Evolutionary conservation across 2,329 filamentous ascomycete species (phyloP).

Genomic region (Paracorniculantispora psalliotae): DNA sequence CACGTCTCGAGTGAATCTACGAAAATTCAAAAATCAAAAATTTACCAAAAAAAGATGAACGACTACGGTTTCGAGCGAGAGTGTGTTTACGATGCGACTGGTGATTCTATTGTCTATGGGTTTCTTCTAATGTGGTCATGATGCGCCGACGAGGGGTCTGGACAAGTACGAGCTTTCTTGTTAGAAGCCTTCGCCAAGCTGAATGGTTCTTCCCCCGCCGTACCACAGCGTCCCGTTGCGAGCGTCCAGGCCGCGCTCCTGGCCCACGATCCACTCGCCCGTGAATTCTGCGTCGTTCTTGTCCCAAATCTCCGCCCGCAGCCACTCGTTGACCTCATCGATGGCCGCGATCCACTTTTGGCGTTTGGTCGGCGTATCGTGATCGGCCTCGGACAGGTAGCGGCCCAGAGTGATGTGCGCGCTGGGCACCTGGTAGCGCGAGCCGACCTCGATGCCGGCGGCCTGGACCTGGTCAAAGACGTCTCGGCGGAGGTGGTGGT

Average conservation of each 20-base stretch:
- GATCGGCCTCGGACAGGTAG: slow-evolving; percentile 66
- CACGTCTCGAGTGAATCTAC: not conserved
- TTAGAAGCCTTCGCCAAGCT: slow-evolving; percentile 57
- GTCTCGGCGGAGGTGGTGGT: slow-evolving; percentile 84
- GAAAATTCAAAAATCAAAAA: slow-evolving; percentile 11
- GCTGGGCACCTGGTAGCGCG: slow-evolving; percentile 82
- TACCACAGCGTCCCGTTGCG: slow-evolving; percentile 80
- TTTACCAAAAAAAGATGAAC: not conserved
- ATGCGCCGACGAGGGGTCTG: too few species aligned
- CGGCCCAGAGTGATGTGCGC: slow-evolving; percentile 84
- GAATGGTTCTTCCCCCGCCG: slow-evolving; percentile 70
- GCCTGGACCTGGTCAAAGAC: slow-evolving; percentile 58
- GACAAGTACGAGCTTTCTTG: too few species aligned
- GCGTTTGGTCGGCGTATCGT: slow-evolving; percentile 54
- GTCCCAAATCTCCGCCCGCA: slow-evolving; percentile 68
- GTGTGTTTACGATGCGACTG: not conserved
- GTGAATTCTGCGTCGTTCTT: slow-evolving; percentile 36
- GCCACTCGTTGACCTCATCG: slow-evolving; percentile 71
- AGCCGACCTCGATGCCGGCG: slow-evolving; percentile 65
- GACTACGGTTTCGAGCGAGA: not conserved
- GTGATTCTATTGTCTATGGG: not conserved
- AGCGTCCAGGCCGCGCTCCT: slow-evolving; percentile 75
- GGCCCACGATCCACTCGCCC: slow-evolving; percentile 82
- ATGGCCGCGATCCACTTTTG: slow-evolving; percentile 62
- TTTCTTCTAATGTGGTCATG: not conserved